Base-by-base conservation (phyloP, 495 filamentous ascomycete species). In the Peziza echinospora region DNA sequence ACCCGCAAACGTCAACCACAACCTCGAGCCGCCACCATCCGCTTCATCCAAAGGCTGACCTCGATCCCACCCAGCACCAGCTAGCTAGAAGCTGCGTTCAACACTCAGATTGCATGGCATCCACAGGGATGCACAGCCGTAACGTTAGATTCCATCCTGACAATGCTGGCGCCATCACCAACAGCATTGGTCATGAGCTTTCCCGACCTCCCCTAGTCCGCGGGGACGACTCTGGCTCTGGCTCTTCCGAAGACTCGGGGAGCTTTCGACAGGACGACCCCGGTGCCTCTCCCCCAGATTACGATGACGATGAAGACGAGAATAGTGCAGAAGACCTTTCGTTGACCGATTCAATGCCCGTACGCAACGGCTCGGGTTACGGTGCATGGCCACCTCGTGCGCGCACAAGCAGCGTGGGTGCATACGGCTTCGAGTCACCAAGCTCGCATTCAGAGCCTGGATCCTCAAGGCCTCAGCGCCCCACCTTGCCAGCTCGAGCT, bases 401-500 rank as follows among this genome's bases (percentile, higher is more conserved):
- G 19, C 30, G 30, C 13, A 37, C 30, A 17, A 37, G 19, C 3
- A 37, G 30, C 19, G 19, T 37, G 13, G 30, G 30, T 37, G 30
- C 13, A 37, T 37, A 11, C 6, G 13, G 13, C 30, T 37, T 37
- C 19, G 30, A 37, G 13, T 17, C 30, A 13, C 13, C 30, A 11
- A 17, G 13, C 1, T 13, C 30, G 0, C 30, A 37, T 37, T 37
- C 30, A 5, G 30, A 37, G 3, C 50, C 49, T 3, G 57, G 49
- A 37, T 45, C 62, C 16, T 30, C 56, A 13, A 61, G 67, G 47
- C 62, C 64, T 26, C 75, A 78, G 52, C 69, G 77, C 52, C 77
- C 77, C 11, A 67, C 66, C 21, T 72, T 61, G 8, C 77, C 77
- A 23, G 67, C 70, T 47, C 63, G 77, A 51, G 78, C 75, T 22